Base-by-base conservation (phyloP, 116 monocot genomes). In the Posidonia oceanica region DNA sequence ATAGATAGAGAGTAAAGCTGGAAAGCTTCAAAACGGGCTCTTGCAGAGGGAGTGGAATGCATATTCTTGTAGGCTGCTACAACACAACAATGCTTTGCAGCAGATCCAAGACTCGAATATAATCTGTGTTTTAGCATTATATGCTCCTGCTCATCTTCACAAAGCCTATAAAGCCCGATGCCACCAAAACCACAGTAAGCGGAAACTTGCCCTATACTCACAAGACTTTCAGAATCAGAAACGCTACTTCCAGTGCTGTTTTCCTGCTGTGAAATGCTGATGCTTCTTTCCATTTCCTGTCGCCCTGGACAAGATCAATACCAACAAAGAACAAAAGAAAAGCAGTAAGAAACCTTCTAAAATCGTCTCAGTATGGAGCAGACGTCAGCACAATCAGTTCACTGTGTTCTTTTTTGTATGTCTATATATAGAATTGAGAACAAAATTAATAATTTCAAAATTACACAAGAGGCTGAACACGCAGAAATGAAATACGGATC, bases 41-140 rank as follows among this genome's bases (percentile, higher is more conserved):
- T 80, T 0, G 71, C 68, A 20, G 69, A 72, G 4, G 61, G 59
- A 4, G 72, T 57, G 48, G 37, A 66, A 61, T 81, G 67, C 51
- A 62, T 8, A 51, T 68, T 64, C 54, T 72, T 63, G 16, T 71
- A 56, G 40, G 72, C 71, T 11, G 66, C 76, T 13, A 73, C 72
- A 18, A 89, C 72, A 36, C 61, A 40, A 65, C 83, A 89, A 37
- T 72, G 36, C 40, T 77, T 78, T 7, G 79, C 71, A 7, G 83
- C 78, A 4, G 74, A 29, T 13, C 83, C 79, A n/a, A 89, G 75
- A 55, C 70, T 80, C n/a, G 76, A 64, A 22, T 81, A 81, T 41
- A 85, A 77, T 37, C 69, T 55, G 39, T 85, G 83, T 69, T 85
- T 85, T 29, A 86, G 37, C 1, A 74, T 14, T 2, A 81, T n/a